Percentiles rank a stretch among this genome's conserved stretches.
These are phyloP conservation scores for Penicillium brasilianum DNA, from an alignment of 2,329 filamentous ascomycete species.

Conservation along the genomic window DNA sequence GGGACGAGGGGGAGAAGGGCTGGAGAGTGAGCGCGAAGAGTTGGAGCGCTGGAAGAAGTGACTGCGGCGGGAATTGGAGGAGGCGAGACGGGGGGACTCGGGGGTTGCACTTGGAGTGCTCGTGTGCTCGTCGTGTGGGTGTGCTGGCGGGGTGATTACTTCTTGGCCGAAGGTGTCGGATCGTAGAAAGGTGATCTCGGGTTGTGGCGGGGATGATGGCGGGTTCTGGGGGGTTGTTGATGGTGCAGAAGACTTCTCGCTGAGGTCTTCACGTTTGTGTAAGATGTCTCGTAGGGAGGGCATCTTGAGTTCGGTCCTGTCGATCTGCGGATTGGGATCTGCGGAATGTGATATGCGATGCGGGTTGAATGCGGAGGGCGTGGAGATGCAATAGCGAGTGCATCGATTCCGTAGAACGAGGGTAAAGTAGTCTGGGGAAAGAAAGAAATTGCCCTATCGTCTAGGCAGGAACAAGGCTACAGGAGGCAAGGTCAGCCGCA, in stretches of 20 bases:
- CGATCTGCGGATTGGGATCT: background rate
- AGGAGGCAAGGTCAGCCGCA: background rate
- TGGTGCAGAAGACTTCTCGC: slow-evolving; percentile 43
- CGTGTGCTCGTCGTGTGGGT: slow-evolving; percentile 49
- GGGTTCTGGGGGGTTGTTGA: slow-evolving; percentile 50
- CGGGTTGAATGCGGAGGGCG: slow-evolving; percentile 8
- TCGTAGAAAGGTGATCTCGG: slow-evolving; percentile 82
- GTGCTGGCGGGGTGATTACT: slow-evolving; percentile 71
- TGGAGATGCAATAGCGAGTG: background rate
- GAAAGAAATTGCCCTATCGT: background rate
- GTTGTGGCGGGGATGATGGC: slow-evolving; percentile 46
- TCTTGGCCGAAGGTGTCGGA: slow-evolving; percentile 83
- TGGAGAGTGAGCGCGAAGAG: slow-evolving; percentile 32
- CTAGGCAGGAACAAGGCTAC: background rate
- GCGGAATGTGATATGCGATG: slow-evolving; percentile 11
- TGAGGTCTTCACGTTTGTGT: slow-evolving; percentile 65
- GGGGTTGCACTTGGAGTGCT: slow-evolving; percentile 15
- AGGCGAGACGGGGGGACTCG: slow-evolving; percentile 21
- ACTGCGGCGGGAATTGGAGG: slow-evolving; percentile 40
- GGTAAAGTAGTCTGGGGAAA: slow-evolving; percentile 5
- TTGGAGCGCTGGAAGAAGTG: slow-evolving; percentile 42
- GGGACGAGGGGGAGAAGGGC: slow-evolving; percentile 32
- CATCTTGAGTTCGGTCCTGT: slow-evolving; percentile 48
- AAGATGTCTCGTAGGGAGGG: slow-evolving; percentile 62
- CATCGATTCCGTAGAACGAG: slow-evolving; percentile 4